Evolutionary conservation across 176 grass and related monocot species (phyloP), one percentile per base, ranked within the genome.

Genomic region (Eragrostis nindensis): DNA sequence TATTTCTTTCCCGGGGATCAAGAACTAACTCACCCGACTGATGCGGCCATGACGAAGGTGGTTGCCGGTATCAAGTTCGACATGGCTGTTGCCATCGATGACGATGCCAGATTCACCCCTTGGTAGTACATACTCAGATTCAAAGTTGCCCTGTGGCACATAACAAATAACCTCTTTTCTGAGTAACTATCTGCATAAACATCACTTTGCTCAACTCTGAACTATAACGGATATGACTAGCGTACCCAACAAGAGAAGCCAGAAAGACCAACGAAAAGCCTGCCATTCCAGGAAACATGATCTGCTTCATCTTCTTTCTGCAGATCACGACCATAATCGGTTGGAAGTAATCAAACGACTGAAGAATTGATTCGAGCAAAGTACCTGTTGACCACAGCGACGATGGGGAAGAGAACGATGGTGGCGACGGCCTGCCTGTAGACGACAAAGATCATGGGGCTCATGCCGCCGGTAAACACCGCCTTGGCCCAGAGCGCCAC

Each of bases 31-130:
- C 78, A 97, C 91, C 94, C 94, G 25, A 91, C 56, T 39, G 89
- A 70, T 4, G 89, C 68, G 0, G 91, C 94, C 84, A 97, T 87
- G 2, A 94, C 84, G 62, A 97, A 91, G 38, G 91, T 97, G 70
- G 91, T 79, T 8, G 82, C 89, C 0, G 94, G 94, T 26, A 76
- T 79, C 5, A 91, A 40, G 40, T 94, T 97, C 21, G 24, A 56
- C 94, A 97, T 94, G 21, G 94, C 94, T 40, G 91, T 83, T 11
- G 91, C 94, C 87, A 94, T 79, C 27, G 91, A 97, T 0, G 94
- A 87, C 5, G 91, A 91, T 0, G 80, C 86, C 62, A 89, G 81
- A 8, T 75, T 0, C 46, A 97, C 30, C 3, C 91, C 89, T 70
- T 78, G 61, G 69, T 91, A 88, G 83, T 93, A 93, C 52, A 93